Evolutionary conservation across 2,329 filamentous ascomycete genomes (phyloP).

Genomic region (Hypoxylon sp.): DNA sequence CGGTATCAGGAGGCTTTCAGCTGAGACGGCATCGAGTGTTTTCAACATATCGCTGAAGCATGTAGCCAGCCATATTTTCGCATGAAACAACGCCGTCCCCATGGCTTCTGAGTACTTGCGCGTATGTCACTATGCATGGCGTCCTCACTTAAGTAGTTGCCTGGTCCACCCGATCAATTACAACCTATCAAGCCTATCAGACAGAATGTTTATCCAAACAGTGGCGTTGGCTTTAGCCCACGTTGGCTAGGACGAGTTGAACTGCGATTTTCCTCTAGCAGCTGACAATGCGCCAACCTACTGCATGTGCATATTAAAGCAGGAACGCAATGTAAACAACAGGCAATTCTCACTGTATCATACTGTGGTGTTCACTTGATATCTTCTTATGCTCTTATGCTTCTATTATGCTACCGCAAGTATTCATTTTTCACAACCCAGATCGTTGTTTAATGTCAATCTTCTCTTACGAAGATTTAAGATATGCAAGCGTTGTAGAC

Average conservation of each 20-base stretch:
- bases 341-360: slow-evolving; percentile 8
- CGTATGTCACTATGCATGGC: slow-evolving; percentile 33
- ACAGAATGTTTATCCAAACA: slow-evolving; percentile 17
- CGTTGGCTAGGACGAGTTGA: slow-evolving; percentile 17
- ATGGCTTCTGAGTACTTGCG: slow-evolving; percentile 18
- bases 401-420: background rate
- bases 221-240: slow-evolving; percentile 27
- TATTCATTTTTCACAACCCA: background rate
- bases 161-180: slow-evolving; percentile 22
- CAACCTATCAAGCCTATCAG: slow-evolving; percentile 29
- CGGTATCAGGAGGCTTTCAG: background rate
- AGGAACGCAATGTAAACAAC: slow-evolving; percentile 28
- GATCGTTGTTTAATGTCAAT: slow-evolving; percentile 3
- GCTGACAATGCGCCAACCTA: slow-evolving; percentile 20
- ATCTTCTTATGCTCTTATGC: background rate
- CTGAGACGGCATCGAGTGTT: slow-evolving; percentile 9
- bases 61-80: slow-evolving; percentile 18
- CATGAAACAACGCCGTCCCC: slow-evolving; percentile 11
- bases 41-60: slow-evolving; percentile 4
- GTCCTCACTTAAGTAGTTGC: slow-evolving; percentile 21
- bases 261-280: slow-evolving; percentile 11
- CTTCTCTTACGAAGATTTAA: slow-evolving; percentile 4
- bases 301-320: slow-evolving; percentile 19
- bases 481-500: slow-evolving; percentile 12
- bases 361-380: background rate